Conservation (phyloP, 768 basidiomycete genomes). For the Brasilioporus rufonigricans region DNA sequence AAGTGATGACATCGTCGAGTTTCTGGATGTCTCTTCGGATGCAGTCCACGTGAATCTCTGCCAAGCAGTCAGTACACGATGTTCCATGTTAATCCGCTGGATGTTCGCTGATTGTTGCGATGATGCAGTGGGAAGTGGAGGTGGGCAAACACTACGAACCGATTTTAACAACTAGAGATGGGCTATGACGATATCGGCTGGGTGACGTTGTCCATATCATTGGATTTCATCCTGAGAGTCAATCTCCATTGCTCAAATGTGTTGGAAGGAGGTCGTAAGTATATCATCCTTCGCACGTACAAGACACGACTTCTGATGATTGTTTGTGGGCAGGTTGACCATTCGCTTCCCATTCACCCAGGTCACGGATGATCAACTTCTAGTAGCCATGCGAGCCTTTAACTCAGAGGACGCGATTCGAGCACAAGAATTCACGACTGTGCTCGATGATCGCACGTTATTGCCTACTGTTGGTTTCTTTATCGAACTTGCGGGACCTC, state of each 20-base stretch:
- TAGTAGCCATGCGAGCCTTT: neutral
- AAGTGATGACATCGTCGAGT: neutral
- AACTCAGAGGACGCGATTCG: slow-evolving; percentile 1
- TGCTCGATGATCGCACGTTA: slow-evolving; percentile 8
- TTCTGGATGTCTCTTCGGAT: neutral
- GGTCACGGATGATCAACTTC: slow-evolving; percentile 10
- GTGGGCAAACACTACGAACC: slow-evolving; percentile 18
- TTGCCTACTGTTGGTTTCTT: slow-evolving; percentile 10
- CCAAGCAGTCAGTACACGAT: neutral
- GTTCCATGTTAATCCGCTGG: neutral
- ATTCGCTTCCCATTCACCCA: slow-evolving; percentile 3
- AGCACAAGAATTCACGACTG: slow-evolving; percentile 14
- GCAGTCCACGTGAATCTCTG: neutral
- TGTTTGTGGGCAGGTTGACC: neutral
- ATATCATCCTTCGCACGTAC: neutral
- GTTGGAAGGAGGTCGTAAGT: slow-evolving; percentile 16
- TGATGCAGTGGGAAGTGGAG: neutral
- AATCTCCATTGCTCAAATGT: slow-evolving; percentile 7
- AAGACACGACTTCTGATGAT: neutral
- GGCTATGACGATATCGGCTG: slow-evolving; percentile 22
- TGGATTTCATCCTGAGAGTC: slow-evolving; percentile 10
- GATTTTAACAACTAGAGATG: slow-evolving; percentile 19
- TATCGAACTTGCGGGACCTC: slow-evolving; percentile 4
- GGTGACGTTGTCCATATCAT: slow-evolving; percentile 17
- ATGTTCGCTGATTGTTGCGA: neutral